These are phyloP conservation scores for Echinosophora koreensis DNA, from an alignment of 306 rosid species.

Conservation along the genomic window DNA sequence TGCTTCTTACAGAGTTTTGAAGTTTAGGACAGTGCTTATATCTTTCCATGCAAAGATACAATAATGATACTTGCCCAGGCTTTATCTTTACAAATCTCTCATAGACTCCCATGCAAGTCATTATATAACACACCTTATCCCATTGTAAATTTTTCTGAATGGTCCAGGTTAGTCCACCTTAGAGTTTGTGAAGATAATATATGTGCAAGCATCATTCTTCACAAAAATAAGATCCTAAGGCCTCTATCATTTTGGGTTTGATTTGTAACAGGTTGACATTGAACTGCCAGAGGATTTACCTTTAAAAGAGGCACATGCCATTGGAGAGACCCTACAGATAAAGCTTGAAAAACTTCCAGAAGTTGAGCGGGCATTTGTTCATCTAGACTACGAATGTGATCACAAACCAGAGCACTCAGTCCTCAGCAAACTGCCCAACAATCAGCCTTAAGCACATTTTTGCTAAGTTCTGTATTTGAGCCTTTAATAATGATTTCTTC, in stretches of 20 bases:
- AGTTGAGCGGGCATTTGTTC: constrained; percentile 89
- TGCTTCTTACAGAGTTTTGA: not conserved
- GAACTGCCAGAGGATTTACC: constrained; percentile 89
- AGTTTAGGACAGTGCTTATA: not conserved
- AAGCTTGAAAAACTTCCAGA: constrained; percentile 83
- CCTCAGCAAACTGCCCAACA: constrained; percentile 74
- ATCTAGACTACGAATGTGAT: constrained; percentile 93
- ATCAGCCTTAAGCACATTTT: constrained; percentile 41
- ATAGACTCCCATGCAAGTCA: not conserved
- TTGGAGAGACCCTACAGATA: constrained; percentile 81
- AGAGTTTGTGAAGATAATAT: constrained; percentile 18
- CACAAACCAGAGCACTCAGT: constrained; percentile 96
- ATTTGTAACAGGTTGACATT: constrained; percentile 80
- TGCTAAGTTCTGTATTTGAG: not conserved
- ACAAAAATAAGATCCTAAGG: not conserved
- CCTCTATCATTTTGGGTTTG: constrained; percentile 35
- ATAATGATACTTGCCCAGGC: not conserved
- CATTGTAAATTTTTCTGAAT: not conserved
- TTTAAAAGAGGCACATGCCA: constrained; percentile 80
- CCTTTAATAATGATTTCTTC: not conserved
- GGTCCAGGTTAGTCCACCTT: not conserved
- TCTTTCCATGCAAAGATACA: not conserved
- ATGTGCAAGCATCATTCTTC: not conserved
- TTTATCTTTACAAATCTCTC: not conserved
- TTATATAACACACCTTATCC: not conserved